Evolutionary conservation across 306 rosid species (phyloP).

Genomic region (Prunus davidiana): DNA sequence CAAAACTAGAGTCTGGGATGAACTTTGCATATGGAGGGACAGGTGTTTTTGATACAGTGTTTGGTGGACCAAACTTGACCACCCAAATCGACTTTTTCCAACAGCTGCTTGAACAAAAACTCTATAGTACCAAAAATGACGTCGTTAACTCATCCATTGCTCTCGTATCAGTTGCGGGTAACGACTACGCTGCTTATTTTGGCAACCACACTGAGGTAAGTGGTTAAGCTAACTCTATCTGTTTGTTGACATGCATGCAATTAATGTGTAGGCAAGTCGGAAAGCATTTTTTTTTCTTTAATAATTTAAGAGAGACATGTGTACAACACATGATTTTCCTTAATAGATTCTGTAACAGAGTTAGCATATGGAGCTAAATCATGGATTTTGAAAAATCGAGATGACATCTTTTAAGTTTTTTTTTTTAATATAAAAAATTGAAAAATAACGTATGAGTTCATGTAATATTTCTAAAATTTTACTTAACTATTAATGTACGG

Average conservation of each 20-base stretch:
- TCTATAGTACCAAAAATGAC: constrained; percentile 31
- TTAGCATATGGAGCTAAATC: too few species aligned
- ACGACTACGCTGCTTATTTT: constrained; percentile 23
- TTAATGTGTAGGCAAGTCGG: too few species aligned
- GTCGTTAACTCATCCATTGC: constrained; percentile 20
- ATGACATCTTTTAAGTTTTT: too few species aligned
- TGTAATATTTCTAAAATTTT: too few species aligned
- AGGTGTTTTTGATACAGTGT: constrained; percentile 43
- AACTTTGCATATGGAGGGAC: constrained; percentile 62
- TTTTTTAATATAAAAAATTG: too few species aligned
- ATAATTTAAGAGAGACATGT: too few species aligned
- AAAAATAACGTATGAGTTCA: too few species aligned
- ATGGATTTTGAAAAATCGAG: too few species aligned
- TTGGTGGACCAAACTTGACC: constrained; percentile 44
- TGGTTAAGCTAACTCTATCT: constrained; percentile 7
- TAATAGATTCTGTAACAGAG: too few species aligned
- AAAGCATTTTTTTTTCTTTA: neutral
- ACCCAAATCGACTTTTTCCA: constrained; percentile 43
- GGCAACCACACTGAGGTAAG: constrained; percentile 16
- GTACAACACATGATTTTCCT: too few species aligned
- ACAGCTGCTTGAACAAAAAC: constrained; percentile 36
- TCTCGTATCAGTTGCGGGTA: constrained; percentile 28
- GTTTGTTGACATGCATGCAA: neutral
- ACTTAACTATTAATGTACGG: too few species aligned
- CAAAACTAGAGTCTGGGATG: constrained; percentile 28